Evolutionary conservation across 208 protist genomes (phyloP).

Genomic region (Porcisia deanei): DNA sequence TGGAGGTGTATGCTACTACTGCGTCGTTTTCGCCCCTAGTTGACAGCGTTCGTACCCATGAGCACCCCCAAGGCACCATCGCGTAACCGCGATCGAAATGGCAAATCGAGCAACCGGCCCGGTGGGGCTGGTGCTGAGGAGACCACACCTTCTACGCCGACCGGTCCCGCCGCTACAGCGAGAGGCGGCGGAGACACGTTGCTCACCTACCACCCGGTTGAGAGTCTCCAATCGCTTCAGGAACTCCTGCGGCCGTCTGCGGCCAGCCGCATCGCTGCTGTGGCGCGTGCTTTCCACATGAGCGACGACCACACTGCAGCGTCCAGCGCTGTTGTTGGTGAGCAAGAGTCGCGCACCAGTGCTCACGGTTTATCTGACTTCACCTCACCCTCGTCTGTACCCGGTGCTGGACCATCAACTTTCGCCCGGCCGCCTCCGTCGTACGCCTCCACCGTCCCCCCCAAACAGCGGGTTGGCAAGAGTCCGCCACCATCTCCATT

Average conservation of each 20-base stretch:
- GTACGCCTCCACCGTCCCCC: neutral
- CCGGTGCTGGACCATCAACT: neutral
- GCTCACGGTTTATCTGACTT: neutral
- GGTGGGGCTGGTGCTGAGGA: neutral
- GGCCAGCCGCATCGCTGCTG: slow-evolving; percentile 18
- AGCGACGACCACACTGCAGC: neutral
- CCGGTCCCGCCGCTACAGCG: neutral
- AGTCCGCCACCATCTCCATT: neutral
- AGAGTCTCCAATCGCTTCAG: slow-evolving; percentile 14
- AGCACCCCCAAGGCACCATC: slow-evolving; percentile 5
- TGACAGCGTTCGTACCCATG: neutral
- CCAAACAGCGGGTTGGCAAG: neutral
- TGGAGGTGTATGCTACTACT: too few species aligned
- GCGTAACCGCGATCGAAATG: neutral
- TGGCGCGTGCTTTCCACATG: slow-evolving; percentile 11
- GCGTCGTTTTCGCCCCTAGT: neutral
- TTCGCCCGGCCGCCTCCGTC: slow-evolving; percentile 11
- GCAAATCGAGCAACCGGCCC: neutral
- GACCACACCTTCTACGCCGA: neutral
- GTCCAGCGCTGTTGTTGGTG: neutral
- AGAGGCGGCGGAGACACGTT: neutral
- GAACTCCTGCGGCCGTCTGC: slow-evolving; percentile 27
- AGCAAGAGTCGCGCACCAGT: neutral
- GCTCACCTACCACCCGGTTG: slow-evolving; percentile 9
- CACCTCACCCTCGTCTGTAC: neutral